Conservation (phyloP, 2,329 filamentous ascomycete species). For the Talaromyces sp. region DNA sequence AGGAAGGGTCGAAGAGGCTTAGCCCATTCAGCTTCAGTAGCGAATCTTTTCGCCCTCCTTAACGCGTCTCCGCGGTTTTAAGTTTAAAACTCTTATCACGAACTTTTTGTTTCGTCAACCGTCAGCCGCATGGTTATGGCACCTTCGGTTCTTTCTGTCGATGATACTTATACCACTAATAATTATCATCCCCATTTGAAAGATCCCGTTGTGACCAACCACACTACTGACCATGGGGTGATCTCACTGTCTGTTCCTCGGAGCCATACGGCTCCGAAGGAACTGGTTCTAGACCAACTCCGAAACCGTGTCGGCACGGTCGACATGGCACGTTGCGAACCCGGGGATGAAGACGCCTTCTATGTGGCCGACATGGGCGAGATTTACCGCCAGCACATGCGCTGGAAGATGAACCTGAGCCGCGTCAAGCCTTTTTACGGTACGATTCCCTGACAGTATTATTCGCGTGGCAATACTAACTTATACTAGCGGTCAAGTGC, state of each 20-base stretch:
- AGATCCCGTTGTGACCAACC: conserved; percentile 27
- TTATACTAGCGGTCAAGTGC: conserved; percentile 80
- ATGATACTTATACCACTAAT: conserved; percentile 39
- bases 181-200: conserved; percentile 24
- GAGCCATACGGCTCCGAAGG: conserved; percentile 57
- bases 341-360: conserved; percentile 95
- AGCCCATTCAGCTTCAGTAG: conserved; percentile 86
- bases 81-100: conserved; percentile 11
- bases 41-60: conserved; percentile 93
- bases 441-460: conserved; percentile 38
- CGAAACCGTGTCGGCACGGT: conserved; percentile 79
- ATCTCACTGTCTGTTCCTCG: conserved; percentile 37
- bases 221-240: conserved; percentile 42
- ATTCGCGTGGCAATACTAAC: neutral
- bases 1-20: conserved; percentile 99
- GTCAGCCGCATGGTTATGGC: conserved; percentile 59
- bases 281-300: conserved; percentile 80
- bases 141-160: conserved; percentile 60
- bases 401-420: conserved; percentile 92
- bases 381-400: conserved; percentile 96
- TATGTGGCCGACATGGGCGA: conserved; percentile 97
- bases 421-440: conserved; percentile 96
- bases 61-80: conserved; percentile 49
- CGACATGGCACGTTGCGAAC: conserved; percentile 80
- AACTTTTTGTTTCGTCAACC: conserved; percentile 19